phyloP scores from a whole-genome alignment of 495 filamentous ascomycete species.

The Corynascus novoguineensis region DNA sequence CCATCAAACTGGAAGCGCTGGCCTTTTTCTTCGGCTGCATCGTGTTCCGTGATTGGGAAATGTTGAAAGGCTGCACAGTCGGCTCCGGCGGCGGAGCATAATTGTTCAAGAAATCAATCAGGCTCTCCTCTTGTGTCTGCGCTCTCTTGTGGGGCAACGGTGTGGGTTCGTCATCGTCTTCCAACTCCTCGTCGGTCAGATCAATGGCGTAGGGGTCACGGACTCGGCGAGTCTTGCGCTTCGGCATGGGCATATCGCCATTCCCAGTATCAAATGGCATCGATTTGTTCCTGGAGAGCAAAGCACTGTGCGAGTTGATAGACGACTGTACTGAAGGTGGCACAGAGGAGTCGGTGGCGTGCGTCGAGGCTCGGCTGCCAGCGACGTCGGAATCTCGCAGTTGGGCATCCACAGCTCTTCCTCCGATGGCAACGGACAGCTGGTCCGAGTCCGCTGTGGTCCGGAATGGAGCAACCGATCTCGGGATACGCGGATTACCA shows the following conservation, averaged over 20 bases:
- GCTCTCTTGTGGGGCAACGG: constrained; percentile 31
- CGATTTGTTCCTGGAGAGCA: constrained; percentile 35
- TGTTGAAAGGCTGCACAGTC: constrained; percentile 37
- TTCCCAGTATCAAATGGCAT: constrained; percentile 23
- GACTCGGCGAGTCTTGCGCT: constrained; percentile 68
- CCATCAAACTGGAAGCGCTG: constrained; percentile 56
- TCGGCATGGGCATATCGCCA: constrained; percentile 48
- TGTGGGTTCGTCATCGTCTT: constrained; percentile 42
- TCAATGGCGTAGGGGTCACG: constrained; percentile 92
- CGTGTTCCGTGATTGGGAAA: constrained; percentile 12
- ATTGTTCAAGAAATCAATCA: constrained; percentile 83
- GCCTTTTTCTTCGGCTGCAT: constrained; percentile 53
- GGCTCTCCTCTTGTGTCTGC: constrained; percentile 58
- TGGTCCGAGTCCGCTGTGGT: constrained; percentile 82
- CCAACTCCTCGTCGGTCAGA: constrained; percentile 71
- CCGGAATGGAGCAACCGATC: constrained; percentile 78
- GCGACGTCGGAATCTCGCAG: constrained; percentile 40
- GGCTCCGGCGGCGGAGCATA: constrained; percentile 65
- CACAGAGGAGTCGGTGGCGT: constrained; percentile 34
- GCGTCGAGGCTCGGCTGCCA: constrained; percentile 41
- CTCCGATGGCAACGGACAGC: constrained; percentile 48
- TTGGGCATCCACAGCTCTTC: constrained; percentile 46
- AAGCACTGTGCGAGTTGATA: constrained; percentile 47
- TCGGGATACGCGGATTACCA: constrained; percentile 63
- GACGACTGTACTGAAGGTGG: constrained; percentile 38